phyloP scores from a whole-genome alignment of 768 basidiomycete genomes.

The Cystobasidium onofrii region DNA sequence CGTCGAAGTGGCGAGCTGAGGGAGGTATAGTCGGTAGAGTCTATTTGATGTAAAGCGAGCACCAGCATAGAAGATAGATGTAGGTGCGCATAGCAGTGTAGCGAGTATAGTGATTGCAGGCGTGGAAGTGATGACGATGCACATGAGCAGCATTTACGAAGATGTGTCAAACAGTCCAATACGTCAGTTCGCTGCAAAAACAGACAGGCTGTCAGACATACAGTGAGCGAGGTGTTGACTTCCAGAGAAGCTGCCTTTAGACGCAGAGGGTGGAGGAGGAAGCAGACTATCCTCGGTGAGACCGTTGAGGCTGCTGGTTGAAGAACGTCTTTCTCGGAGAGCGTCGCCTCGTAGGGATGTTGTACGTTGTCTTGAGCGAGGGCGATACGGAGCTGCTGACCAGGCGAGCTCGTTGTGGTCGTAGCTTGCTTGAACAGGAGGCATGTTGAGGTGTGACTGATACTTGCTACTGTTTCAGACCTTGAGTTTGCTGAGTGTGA shows the following conservation, averaged over 20 bases:
- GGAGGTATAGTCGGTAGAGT: background rate
- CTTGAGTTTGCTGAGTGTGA: too few relatives aligned
- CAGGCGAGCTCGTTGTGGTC: constrained; percentile 7
- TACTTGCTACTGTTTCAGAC: background rate
- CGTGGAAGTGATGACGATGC: too few relatives aligned
- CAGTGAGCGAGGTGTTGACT: background rate
- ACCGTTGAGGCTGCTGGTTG: background rate
- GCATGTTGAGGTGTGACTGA: background rate
- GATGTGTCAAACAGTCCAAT: background rate
- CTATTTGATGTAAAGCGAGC: background rate
- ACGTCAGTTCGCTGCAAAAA: background rate
- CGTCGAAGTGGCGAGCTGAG: background rate
- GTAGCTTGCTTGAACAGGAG: constrained; percentile 9
- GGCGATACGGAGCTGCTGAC: background rate
- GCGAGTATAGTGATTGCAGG: too few relatives aligned
- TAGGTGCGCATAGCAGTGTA: background rate
- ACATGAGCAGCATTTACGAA: background rate
- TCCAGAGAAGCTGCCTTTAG: background rate
- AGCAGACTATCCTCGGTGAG: background rate
- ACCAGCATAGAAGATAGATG: background rate
- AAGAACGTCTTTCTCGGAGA: background rate
- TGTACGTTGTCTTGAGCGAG: constrained; percentile 2
- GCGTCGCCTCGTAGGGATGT: constrained; percentile 7
- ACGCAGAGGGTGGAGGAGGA: background rate
- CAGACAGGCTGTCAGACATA: background rate